Evolutionary conservation across 106 monocot species (phyloP), one percentile per base, ranked within the genome.

Genomic region (Dioscorea alata): DNA sequence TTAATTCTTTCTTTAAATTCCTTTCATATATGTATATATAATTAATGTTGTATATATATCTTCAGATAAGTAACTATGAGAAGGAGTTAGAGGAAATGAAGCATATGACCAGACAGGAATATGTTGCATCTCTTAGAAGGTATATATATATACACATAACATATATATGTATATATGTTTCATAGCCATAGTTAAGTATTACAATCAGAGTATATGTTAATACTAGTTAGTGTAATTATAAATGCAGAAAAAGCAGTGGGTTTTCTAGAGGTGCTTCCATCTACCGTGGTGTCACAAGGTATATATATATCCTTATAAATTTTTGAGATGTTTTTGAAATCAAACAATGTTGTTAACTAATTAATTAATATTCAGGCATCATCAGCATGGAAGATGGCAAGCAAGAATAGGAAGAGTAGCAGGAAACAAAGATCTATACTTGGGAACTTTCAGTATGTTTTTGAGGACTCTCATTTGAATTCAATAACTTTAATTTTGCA

Each of bases 341-440:
- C 54, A 54, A 18, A 54, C 15, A 2, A 0, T 54, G 4, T 54
- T 18, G 12, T 18, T 54, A 19, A 16, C 18, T 70, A 34, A 48
- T 51, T 57, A 12, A 8, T 10, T 17, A 48, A 59, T 23, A 20
- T 74, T 28, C 74, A 96, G 96, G 63, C 96, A 96, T 83, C 96
- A 96, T 71, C 96, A 92, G 67, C 94, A 95, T 84, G 94, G 94
- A 50, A 95, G 94, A 76, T 95, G 94, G 94, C 94, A 95, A 79
- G 94, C 94, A 88, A 83, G 94, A 53, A 95, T 95, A 25, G 94
- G 94, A 60, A 85, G 94, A 59, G 94, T 95, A 18, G 94, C 94
- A 50, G 94, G 94, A 24, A 95, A 95, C 80, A 95, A 95, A 74
- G 94, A 95, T 79, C 88, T 95, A 64, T 95, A 95, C 61, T 77